Evolutionary conservation across 768 basidiomycete species (phyloP).

Genomic region (Chalciporus pseudorubinellus): DNA sequence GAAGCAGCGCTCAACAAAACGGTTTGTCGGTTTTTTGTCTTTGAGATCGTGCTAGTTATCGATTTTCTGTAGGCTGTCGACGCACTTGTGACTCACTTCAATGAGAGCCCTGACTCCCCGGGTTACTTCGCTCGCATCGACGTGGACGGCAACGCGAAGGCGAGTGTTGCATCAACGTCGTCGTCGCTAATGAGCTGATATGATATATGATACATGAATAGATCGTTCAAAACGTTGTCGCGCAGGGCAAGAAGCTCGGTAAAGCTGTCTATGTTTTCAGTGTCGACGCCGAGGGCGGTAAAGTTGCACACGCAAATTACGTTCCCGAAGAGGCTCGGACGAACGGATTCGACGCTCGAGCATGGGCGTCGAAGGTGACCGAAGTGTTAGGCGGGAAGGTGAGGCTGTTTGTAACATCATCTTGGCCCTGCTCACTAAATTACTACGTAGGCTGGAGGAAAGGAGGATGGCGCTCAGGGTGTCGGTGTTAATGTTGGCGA

Average conservation of each 20-base stretch:
- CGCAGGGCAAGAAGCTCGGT: slow-evolving; percentile 73
- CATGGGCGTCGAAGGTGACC: slow-evolving; percentile 80
- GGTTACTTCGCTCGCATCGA: slow-evolving; percentile 71
- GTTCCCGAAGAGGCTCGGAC: slow-evolving; percentile 62
- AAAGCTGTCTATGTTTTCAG: slow-evolving; percentile 92
- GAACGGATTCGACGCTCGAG: slow-evolving; percentile 75
- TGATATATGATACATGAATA: slow-evolving; percentile 22
- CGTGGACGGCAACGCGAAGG: slow-evolving; percentile 86
- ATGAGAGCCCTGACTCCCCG: slow-evolving; percentile 66
- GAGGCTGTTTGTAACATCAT: slow-evolving; percentile 15
- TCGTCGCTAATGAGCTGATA: not conserved
- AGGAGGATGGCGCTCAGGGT: slow-evolving; percentile 89
- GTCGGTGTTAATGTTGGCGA: slow-evolving; percentile 67
- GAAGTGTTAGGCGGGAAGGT: slow-evolving; percentile 92
- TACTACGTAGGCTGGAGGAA: slow-evolving; percentile 78
- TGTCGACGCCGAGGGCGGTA: slow-evolving; percentile 61
- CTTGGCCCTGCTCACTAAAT: slow-evolving; percentile 7
- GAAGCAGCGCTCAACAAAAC: slow-evolving; percentile 75
- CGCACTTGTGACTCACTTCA: slow-evolving; percentile 67
- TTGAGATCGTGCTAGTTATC: not conserved
- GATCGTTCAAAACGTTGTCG: slow-evolving; percentile 73
- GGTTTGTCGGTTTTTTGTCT: slow-evolving; percentile 41
- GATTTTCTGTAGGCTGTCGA: slow-evolving; percentile 59
- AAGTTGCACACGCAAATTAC: slow-evolving; percentile 86
- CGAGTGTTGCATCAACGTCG: slow-evolving; percentile 23